phyloP scores from a whole-genome alignment of 352 stramenopile species.

The Phytopythium cucurbitacearum region DNA sequence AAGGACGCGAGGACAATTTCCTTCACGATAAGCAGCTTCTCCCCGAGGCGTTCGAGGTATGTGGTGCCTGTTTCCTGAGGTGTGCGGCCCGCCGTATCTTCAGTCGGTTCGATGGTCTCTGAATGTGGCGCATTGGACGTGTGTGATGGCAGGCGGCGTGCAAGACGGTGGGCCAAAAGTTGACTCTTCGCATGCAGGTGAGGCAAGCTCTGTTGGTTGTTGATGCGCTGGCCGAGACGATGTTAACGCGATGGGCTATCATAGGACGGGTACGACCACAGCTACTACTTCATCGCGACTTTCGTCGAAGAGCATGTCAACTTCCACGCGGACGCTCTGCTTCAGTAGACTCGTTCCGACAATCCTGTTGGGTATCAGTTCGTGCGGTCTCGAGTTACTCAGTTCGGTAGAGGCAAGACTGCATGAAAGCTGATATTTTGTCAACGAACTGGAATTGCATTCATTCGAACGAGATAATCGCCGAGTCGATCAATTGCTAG shows the following conservation, averaged over 20 bases:
- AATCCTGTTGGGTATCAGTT: not conserved
- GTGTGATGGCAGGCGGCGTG: slow-evolving; percentile 39
- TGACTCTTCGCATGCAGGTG: slow-evolving; percentile 77
- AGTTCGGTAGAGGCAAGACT: no score
- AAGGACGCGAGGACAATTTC: slow-evolving; percentile 89
- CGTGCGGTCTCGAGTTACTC: no score
- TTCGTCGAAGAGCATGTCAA: slow-evolving; percentile 96
- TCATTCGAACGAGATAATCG: no score
- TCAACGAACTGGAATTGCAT: no score
- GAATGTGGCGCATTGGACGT: no score
- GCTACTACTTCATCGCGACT: slow-evolving; percentile 97
- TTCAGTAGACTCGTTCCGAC: slow-evolving; percentile 25
- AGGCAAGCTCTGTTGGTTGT: not conserved
- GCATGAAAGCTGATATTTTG: no score
- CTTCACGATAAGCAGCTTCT: slow-evolving; percentile 88
- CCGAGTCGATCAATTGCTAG: no score
- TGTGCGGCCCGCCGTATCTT: no score
- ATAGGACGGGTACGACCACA: slow-evolving; percentile 95
- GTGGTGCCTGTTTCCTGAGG: not conserved
- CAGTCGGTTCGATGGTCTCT: no score
- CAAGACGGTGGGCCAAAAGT: slow-evolving; percentile 71
- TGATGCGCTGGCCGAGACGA: no score
- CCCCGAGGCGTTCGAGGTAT: slow-evolving; percentile 82
- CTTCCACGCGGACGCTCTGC: slow-evolving; percentile 89
- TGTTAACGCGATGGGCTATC: no score